Base-by-base conservation (phyloP, 2,329 filamentous ascomycete genomes). In the Lachnellula cervina region DNA sequence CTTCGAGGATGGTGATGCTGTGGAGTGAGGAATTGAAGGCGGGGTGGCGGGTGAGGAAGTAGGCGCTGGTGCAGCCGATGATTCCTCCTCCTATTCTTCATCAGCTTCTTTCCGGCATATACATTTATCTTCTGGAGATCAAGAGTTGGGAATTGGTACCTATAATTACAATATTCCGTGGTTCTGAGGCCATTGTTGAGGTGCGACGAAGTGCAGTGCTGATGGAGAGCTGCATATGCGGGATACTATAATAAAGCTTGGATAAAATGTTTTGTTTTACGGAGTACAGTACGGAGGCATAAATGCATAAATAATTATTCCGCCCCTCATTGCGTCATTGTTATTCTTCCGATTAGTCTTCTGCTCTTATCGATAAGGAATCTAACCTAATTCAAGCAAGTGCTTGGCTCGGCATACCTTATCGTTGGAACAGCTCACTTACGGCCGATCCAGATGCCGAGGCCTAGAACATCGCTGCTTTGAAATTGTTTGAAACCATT, bases 1-100 rank as follows among this genome's bases (percentile, higher is more conserved):
- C 91, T 76, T 99, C 94, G 53, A 97, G 79, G 32, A 99, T 78
- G 1, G 89, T 96, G 66, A 97, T 87, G 52, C 79, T 86, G 70
- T 96, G 89, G 52, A 82, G 81, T 21, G 80, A 73, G 43, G 86
- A 84, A 70, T 94, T 80, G 75, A 89, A 97, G 32, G 81, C 84
- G 28, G 89, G 85, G 70, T 97, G 92, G 61, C 89, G 86, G 2
- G 91, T 94, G 44, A 97, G 78, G 69, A 86, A 97, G 73, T 97
- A 97, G 56, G 93, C 92, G 5, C 89, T 91, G 49, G 90, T 94
- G 70, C 85, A 88, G 67, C 94, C 94, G 66, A 97, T 96, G 61
- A 97, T 91, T 65, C 93, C 93, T 64, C 91, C 93, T 64, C 93
- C 68, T 70, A 34, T 44, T 19, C 13, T 5, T 17, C 3, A n/a